These are phyloP conservation scores for Clonostachys chloroleuca DNA, from an alignment of 2,329 filamentous ascomycete species.

Conservation along the genomic window DNA sequence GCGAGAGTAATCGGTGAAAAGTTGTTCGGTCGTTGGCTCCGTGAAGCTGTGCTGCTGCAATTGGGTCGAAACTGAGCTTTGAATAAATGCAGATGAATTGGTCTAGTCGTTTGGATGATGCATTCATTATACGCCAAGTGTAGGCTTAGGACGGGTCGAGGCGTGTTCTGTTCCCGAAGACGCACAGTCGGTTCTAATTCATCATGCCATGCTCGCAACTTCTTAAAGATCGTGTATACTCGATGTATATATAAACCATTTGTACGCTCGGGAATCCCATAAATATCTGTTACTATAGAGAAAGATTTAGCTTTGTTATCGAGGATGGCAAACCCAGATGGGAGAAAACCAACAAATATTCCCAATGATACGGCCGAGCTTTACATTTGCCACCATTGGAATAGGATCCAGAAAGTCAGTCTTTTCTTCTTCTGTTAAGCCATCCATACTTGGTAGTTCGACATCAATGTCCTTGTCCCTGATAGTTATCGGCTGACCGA, in stretches of 20 bases:
- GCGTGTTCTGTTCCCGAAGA: conserved; percentile 14
- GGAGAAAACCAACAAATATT: conserved; percentile 9
- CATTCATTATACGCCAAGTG: conserved; percentile 24
- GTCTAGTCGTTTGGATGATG: conserved; percentile 24
- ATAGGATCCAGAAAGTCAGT: conserved; percentile 19
- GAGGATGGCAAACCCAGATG: neutral
- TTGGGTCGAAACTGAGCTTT: conserved; percentile 18
- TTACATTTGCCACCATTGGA: conserved; percentile 17
- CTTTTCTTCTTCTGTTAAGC: conserved; percentile 15
- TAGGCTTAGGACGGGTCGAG: conserved; percentile 14
- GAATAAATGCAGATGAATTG: conserved; percentile 19
- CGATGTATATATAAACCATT: conserved; percentile 18
- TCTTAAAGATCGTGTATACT: conserved; percentile 17
- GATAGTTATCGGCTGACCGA: conserved; percentile 20
- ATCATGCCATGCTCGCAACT: conserved; percentile 18
- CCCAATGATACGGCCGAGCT: conserved; percentile 20
- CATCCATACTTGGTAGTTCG: conserved; percentile 20
- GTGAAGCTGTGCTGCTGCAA: neutral
- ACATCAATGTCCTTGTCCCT: conserved; percentile 24
- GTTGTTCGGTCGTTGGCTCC: conserved; percentile 6
- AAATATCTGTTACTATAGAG: conserved; percentile 15
- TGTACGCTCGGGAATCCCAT: conserved; percentile 17
- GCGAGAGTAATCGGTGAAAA: conserved; percentile 21
- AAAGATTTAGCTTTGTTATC: neutral
- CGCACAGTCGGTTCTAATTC: conserved; percentile 13